phyloP scores from a whole-genome alignment of 352 stramenopile genomes.

The Phytophthora tentaculata region DNA sequence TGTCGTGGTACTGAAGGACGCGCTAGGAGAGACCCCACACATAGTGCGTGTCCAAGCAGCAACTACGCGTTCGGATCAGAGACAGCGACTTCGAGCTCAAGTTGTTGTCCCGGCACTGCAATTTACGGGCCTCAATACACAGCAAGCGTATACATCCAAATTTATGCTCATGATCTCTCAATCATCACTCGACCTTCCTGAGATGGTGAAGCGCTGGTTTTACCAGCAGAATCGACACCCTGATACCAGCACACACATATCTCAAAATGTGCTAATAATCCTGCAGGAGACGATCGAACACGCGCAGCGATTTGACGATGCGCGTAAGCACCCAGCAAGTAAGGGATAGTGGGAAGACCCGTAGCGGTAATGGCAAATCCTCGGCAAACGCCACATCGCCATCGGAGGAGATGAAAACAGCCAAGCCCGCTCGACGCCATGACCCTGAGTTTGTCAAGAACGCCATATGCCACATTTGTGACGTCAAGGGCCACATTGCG shows the following conservation, averaged over 20 bases:
- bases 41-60: slow-evolving; percentile 13
- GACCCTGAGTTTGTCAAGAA: no score
- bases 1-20: slow-evolving; percentile 15
- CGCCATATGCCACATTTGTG: no score
- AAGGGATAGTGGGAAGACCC: background rate
- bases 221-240: background rate
- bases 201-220: slow-evolving; percentile 16
- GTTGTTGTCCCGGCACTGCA: slow-evolving; percentile 2
- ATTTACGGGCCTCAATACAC: slow-evolving; percentile 2
- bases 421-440: no score
- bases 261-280: background rate
- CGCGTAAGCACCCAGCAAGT: background rate
- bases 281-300: background rate
- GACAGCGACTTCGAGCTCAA: slow-evolving; percentile 18
- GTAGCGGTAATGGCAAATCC: background rate
- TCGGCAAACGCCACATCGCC: no score
- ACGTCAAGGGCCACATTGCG: no score
- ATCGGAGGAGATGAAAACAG: no score
- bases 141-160: slow-evolving; percentile 19
- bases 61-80: slow-evolving; percentile 3
- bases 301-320: background rate
- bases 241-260: background rate
- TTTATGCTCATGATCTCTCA: slow-evolving; percentile 18
- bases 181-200: slow-evolving; percentile 6
- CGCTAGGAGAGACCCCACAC: slow-evolving; percentile 7